Evolutionary conservation across 2,329 filamentous ascomycete genomes (phyloP), one percentile per base, ranked within the genome.

Genomic region (Ramularia collo-cygni): DNA sequence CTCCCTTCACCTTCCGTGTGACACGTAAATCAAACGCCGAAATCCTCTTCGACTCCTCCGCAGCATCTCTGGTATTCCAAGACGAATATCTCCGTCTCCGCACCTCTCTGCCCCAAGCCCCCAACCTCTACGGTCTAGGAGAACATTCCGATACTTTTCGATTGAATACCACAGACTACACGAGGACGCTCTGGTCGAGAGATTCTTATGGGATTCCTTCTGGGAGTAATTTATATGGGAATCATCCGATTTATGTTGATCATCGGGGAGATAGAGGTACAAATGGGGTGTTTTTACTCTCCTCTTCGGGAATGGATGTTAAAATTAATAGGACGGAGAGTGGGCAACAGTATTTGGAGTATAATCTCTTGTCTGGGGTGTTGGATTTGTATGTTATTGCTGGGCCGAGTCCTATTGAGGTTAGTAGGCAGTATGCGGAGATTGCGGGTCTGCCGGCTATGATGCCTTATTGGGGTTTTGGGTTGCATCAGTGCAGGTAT

Each of bases 321-420:
- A 81, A 81, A 51, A 79, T 89, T 59, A 74, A 86, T 57, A 74
- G 77, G 46, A 75, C 74, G 1, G 16, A 71, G 6, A 70, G 74
- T 5, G n/a, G n/a, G n/a, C n/a, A n/a, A n/a, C 79, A 89, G 57
- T 86, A 81, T 42, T 72, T 92, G 4, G 83, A 89, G 62, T 92
- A 89, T 65, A 86, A 89, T 58, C 77, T 77, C 1, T 70, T 90
- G 1, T 85, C 85, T 5, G 85, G 86, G 8, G 73, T 89, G 14
- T 58, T 92, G 2, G 86, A 90, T 59, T 57, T 75, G 16, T 74
- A 74, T 58, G 73, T 74, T 55, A 44, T 75, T 40, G 63, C 69
- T 24, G 71, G 71, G 2, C 65, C 65, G 3, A 51, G 62, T n/a
- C 71, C 71, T 3, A 59, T 61, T 8, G 62, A 68, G 8, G 71